Base-by-base conservation (phyloP, 2,329 filamentous ascomycete species). In the Botrytis fragariae region DNA sequence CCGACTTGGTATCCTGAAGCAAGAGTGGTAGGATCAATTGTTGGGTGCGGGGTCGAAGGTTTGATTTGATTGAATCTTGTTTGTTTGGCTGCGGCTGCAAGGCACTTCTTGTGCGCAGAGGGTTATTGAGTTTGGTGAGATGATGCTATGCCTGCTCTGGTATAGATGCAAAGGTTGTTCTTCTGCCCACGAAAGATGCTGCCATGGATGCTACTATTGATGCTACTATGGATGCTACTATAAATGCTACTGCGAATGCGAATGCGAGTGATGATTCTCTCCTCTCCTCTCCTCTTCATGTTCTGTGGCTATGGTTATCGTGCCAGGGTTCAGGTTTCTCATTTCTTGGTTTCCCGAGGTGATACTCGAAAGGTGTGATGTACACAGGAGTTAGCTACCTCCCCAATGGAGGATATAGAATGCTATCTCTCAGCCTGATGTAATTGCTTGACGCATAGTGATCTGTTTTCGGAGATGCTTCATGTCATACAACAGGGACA, bases 11-110 rank as follows among this genome's bases (percentile, higher is more conserved):
- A 64, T 39, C 32, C 12, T 51, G 60, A 57, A 65, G 44, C 18
- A 67, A 44, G 70, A 72, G 71, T 69, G 71, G 39, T 60, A 32
- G 63, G 63, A 60, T 72, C 39, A 37, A 44, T 69, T 60, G 44
- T 70, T 54, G 62, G 44, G 62, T 72, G 71, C 71, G 71, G 71
- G 71, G 71, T 72, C 70, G 61, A 59, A 29, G 60, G 35, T 51
- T 51, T 63, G 59, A 29, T 48, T 71, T 51, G 59, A 51, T 37
- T 42, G 45, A 59, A 54, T 35, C 32, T 57, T 45, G 69, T 37
- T 64, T 51, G 45, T 51, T 51, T 51, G 48, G 48, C 48, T 54
- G 25, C 25, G 60, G 60, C 32, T 71, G 69, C 69, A 65, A 71
- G 69, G 69, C 16, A 71, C 69, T 44, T 71, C 7, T 44, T 9